Base-by-base conservation (phyloP, 148 eudicot genomes). In the Suaeda aralocaspica region DNA sequence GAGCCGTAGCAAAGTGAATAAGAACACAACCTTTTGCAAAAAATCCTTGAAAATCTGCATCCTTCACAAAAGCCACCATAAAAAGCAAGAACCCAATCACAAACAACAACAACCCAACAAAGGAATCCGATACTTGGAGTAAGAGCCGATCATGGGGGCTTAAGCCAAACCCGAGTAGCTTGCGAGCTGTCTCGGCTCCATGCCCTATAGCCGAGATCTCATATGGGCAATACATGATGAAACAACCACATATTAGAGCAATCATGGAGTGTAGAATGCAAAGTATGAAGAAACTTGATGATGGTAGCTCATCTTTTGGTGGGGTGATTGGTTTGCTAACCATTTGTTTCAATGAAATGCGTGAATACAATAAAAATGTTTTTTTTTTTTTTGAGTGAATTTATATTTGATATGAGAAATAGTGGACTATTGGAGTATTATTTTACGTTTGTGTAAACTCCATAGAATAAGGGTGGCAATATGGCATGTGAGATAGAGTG, bases 1-100 rank as follows among this genome's bases (percentile, higher is more conserved):
- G 63, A 31, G 81, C 94, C 88, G 86, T 83, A 2, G 82, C 59
- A 15, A 84, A 53, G 69, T 89, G 94, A 57, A 89, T 82, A 45
- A 84, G 69, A 46, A 86, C 80, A 72, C 94, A 89, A 0, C 94
- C 94, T 70, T 81, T 86, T 4, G 94, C 88, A 48, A 89, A 89
- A 72, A 86, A 84, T 61, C 74, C 64, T 68, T 89, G 94, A 52
- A 86, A 89, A 31, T 84, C 89, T 24, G 53, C 42, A 53, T 89
- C 94, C 74, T 84, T 84, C 0, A 88, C 82, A 74, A 88, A 86
- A 7, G 87, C 82, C 58, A 86, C 90, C 94, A 88, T 88, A 61
- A 86, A 86, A 59, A 86, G 30, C 31, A 88, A 36, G 42, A 82
- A 71, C 53, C 94, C 90, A 58, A 88, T 80, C 3, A 52, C 83